Evolutionary conservation across 371 early-diverging fungal species (phyloP), one percentile per base, ranked within the genome.

Genomic region (Dichotomocladium elegans): DNA sequence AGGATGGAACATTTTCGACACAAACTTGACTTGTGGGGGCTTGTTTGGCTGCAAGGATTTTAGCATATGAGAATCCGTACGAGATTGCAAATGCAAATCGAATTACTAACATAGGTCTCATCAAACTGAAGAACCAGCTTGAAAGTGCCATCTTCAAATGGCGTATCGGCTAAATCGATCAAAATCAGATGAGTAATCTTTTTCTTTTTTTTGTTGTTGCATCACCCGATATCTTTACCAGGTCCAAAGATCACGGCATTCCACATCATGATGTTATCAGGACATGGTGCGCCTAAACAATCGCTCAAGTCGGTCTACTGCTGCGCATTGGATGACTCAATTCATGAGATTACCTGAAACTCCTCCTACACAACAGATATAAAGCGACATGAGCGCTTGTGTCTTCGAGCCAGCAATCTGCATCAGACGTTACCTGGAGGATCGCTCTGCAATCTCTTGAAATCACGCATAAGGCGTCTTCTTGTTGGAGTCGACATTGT

Each of bases 81-180:
- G n/a, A n/a, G n/a, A n/a, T n/a, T n/a, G n/a, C n/a, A n/a, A n/a
- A n/a, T n/a, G n/a, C 37, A 4, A 35, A 5, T 37, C n/a, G n/a
- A 37, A 11, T 10, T n/a, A 9, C 68, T 64, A 70, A 76, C 77
- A 72, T 99, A 99, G 27, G 91, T 88, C 67, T 98, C 96, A 64
- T 97, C 97, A 79, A 99, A 99, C 53, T 87, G 89, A 19, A 99
- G 82, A 3, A 89, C 81, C 14, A 99, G 76, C 63, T 97, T 99
- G 80, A 99, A 99, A 0, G 97, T 98, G 26, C 99, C 99, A 77
- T 98, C 98, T 70, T 99, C 99, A 74, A 98, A 99, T 3, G 98
- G 96, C 22, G 99, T 99, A 52, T 98, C 98, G 60, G 76, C 94
- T 87, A 62, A 41, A 31, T 48, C 15, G 41, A 51, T 34, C 37